Evolutionary conservation across 192 early-diverging fungal species (phyloP).

Genomic region (Chytriomyces sp.): DNA sequence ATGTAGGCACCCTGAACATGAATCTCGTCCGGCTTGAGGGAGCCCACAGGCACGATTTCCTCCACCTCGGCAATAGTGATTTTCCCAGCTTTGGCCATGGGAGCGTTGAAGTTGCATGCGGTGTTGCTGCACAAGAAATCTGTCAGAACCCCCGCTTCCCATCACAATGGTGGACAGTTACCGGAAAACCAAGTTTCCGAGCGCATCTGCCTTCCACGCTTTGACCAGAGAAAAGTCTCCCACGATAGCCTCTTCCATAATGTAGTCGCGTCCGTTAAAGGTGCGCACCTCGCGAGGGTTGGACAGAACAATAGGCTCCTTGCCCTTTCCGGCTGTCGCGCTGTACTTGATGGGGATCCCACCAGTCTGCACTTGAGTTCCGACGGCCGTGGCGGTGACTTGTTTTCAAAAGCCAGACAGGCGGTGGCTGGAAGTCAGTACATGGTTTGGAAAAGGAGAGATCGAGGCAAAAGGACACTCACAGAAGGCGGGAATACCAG

Average conservation of each 20-base stretch:
- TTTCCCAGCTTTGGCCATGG: slow-evolving; percentile 73
- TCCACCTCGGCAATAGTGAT: slow-evolving; percentile 78
- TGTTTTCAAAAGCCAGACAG: neutral
- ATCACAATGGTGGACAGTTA: slow-evolving; percentile 7
- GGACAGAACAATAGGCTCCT: slow-evolving; percentile 54
- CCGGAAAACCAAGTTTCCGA: slow-evolving; percentile 73
- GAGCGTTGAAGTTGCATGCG: slow-evolving; percentile 77
- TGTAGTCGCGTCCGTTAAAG: slow-evolving; percentile 61
- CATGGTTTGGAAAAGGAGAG: neutral
- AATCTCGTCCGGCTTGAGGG: slow-evolving; percentile 69
- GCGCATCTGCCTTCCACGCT: slow-evolving; percentile 82
- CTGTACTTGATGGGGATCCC: slow-evolving; percentile 75
- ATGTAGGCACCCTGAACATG: slow-evolving; percentile 76
- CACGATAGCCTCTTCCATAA: slow-evolving; percentile 77
- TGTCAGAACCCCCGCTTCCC: neutral
- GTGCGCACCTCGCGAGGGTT: slow-evolving; percentile 60
- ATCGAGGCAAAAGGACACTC: slow-evolving; percentile 33
- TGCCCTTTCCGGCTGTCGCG: slow-evolving; percentile 45
- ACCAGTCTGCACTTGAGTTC: slow-evolving; percentile 70
- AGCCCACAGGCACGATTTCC: slow-evolving; percentile 73
- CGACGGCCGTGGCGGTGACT: slow-evolving; percentile 60
- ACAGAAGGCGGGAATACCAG: slow-evolving; percentile 76
- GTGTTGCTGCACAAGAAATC: slow-evolving; percentile 29
- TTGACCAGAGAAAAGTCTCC: slow-evolving; percentile 79
- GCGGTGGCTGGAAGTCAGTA: neutral